A percentile compares a stretch with the other conserved stretches of the same genome.
Conservation (phyloP, 176 grass and related monocot genomes). For the Oryza nivara region DNA sequence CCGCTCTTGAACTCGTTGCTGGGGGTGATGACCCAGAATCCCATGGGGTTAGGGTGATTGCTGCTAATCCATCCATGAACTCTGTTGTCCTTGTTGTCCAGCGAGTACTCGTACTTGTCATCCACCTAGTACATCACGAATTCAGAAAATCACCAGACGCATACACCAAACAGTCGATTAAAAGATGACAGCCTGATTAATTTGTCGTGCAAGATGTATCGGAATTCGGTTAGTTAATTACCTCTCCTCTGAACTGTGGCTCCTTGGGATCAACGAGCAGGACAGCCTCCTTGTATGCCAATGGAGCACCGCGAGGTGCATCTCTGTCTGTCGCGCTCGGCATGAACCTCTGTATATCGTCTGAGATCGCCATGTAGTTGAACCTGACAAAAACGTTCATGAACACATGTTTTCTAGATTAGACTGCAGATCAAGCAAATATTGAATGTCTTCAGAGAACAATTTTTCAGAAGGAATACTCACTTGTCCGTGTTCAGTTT, state of each 20-base stretch:
- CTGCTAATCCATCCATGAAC: conserved; percentile 74
- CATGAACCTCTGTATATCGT: conserved; percentile 73
- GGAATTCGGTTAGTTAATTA: conserved; percentile 6
- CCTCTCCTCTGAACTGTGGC: conserved; percentile 64
- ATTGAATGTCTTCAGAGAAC: neutral
- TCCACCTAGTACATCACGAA: conserved; percentile 52
- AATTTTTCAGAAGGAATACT: neutral
- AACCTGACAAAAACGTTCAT: conserved; percentile 39
- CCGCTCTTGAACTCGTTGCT: conserved; percentile 77
- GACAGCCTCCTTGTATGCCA: conserved; percentile 77
- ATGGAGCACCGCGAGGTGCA: neutral
- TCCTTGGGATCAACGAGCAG: conserved; percentile 58
- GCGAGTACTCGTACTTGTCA: conserved; percentile 83
- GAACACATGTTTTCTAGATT: too few relatives aligned
- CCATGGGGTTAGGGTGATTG: conserved; percentile 26
- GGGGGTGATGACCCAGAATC: conserved; percentile 82
- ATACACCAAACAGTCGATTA: neutral
- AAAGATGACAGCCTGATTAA: too few relatives aligned
- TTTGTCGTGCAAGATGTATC: neutral
- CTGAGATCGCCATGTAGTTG: conserved; percentile 74
- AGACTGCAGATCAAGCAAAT: too few relatives aligned
- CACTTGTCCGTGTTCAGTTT: conserved; percentile 53
- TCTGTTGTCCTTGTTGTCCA: conserved; percentile 55
- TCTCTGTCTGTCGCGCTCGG: conserved; percentile 52
- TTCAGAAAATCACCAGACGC: too few relatives aligned